Conservation (phyloP, 306 rosid genomes). For the Acacia confusa region DNA sequence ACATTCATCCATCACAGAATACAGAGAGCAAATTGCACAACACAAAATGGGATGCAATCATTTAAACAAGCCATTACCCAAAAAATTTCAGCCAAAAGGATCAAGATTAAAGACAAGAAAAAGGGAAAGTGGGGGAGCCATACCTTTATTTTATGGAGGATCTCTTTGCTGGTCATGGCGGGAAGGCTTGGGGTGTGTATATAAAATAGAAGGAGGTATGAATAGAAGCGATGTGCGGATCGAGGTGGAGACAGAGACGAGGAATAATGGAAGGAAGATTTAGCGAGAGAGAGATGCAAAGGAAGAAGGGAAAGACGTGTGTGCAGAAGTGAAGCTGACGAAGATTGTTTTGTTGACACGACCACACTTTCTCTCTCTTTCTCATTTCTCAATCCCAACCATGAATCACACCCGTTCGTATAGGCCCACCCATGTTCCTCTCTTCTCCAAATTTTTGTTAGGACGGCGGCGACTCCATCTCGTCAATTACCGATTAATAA, state of each 20-base stretch:
- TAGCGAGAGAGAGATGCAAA: background rate
- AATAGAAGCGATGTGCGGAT: conserved; percentile 4
- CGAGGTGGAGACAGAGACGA: conserved; percentile 7
- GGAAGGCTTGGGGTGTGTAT: background rate
- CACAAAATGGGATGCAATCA: background rate
- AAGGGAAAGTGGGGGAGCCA: background rate
- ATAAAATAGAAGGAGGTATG: background rate
- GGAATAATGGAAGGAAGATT: conserved; percentile 4
- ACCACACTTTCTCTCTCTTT: background rate
- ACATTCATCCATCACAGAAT: background rate
- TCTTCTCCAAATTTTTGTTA: background rate
- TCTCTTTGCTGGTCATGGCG: conserved; percentile 72
- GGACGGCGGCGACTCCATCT: no score
- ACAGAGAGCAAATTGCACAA: background rate
- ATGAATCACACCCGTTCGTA: conserved; percentile 35
- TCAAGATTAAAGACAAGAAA: background rate
- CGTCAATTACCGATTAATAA: no score
- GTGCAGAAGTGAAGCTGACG: conserved; percentile 38
- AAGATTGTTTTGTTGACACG: conserved; percentile 49
- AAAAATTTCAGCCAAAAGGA: background rate
- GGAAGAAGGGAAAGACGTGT: conserved; percentile 23
- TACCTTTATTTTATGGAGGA: conserved; percentile 87
- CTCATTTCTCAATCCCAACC: conserved; percentile 17
- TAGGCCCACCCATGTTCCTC: background rate
- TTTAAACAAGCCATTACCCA: background rate